Percentiles rank a stretch among this genome's conserved stretches.
Evolutionary conservation across 306 rosid species (phyloP).

Genomic region (Cucumis melo): DNA sequence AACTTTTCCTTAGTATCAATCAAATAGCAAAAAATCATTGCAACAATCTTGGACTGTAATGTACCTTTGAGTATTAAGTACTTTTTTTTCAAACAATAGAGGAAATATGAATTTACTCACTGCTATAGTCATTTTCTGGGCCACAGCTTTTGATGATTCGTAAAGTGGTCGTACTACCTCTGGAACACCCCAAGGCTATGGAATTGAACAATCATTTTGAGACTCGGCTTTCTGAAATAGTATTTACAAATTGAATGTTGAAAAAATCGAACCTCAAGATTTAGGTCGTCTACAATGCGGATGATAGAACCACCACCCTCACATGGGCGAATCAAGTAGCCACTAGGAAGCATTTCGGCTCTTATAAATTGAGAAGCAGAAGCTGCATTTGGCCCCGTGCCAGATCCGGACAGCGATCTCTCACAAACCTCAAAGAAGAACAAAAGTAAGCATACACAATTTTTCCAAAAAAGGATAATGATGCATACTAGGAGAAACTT

Average conservation of each 20-base stretch:
- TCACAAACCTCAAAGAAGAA: conserved; percentile 59
- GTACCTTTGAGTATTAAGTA: not conserved
- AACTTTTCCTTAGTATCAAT: not conserved
- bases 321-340: conserved; percentile 87
- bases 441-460: not conserved
- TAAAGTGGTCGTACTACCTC: conserved; percentile 93
- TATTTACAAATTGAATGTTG: not conserved
- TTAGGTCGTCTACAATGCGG: conserved; percentile 89
- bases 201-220: not conserved
- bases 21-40: not conserved
- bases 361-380: conserved; percentile 76
- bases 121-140: conserved; percentile 88
- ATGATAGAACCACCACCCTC: conserved; percentile 98
- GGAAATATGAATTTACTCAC: conserved; percentile 25
- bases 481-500: conserved; percentile 2
- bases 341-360: conserved; percentile 84
- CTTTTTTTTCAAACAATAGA: not conserved
- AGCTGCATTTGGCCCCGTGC: conserved; percentile 68
- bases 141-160: conserved; percentile 82
- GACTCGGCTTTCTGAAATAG: not conserved
- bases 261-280: conserved; percentile 59
- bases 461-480: not conserved
- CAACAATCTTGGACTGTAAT: not conserved
- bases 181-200: conserved; percentile 91
- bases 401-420: conserved; percentile 93